Evolutionary conservation across 2,329 filamentous ascomycete genomes (phyloP), one percentile per base, ranked within the genome.

Genomic region (Colletotrichum viniferum): DNA sequence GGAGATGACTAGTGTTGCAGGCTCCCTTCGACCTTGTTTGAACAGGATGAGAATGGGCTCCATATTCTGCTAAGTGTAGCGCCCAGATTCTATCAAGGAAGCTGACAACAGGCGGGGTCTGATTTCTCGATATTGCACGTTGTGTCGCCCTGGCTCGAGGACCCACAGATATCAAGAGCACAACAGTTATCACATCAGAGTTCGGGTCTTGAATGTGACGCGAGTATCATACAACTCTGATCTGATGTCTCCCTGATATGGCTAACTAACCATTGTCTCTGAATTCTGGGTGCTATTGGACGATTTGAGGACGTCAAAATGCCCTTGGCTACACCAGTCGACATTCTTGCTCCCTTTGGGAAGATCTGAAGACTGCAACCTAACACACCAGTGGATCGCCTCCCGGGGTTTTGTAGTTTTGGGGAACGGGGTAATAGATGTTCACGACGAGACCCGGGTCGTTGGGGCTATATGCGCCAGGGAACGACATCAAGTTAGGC

Each of bases 1-100:
- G 28, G 26, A 43, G 12, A 14, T 63, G 61, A 32, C 61, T 4
- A 26, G n/a, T 38, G 61, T 34, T 32, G 18, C 7, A 60, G 24
- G 13, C 32, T 7, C 26, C 24, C 8, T 18, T 30, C 4, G 28
- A 16, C 18, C n/a, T 24, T 52, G n/a, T 52, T 52, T 58, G 30
- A 21, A 16, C 90, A 86, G 78, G 91, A 91, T 0, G 83, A 86
- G 0, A 89, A 89, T 68, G 89, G 91, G 0, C 88, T 52, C n/a
- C 12, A 52, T 52, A 12, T 52, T 52, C n/a, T 21, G 12, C 43
- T 52, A 5, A 52, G 43, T 52, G n/a, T 21, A 21, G n/a, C n/a
- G n/a, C 43, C n/a, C 43, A 52, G n/a, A 52, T 52, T 21, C n/a
- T 21, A 21, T 21, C 6, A 13, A 13, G n/a, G n/a, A 21, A 52